phyloP scores from a whole-genome alignment of 2,329 filamentous ascomycete species.

The Cladosporium sp. region DNA sequence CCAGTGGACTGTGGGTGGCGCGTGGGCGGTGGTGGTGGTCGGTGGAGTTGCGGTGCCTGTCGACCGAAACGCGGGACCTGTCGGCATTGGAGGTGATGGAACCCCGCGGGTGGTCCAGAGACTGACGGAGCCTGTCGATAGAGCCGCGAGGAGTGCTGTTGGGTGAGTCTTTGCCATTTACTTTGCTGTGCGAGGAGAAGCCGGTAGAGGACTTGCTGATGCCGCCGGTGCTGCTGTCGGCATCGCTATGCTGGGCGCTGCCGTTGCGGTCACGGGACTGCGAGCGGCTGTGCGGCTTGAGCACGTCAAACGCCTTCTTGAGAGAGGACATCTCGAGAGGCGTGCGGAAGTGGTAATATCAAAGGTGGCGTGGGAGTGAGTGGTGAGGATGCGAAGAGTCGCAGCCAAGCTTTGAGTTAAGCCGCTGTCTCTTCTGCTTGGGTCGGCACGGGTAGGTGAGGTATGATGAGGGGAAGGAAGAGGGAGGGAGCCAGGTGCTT shows the following conservation, averaged over 20 bases:
- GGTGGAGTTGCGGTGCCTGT: conserved; percentile 18
- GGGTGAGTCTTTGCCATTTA: conserved; percentile 19
- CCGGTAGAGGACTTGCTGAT: conserved; percentile 17
- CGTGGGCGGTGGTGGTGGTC: conserved; percentile 24
- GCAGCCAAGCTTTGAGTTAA: conserved; percentile 6
- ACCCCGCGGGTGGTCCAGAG: conserved; percentile 7
- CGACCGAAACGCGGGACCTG: conserved; percentile 2
- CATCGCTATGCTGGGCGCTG: neutral
- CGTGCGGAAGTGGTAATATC: neutral
- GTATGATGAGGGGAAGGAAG: conserved; percentile 4
- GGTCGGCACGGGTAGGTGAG: neutral
- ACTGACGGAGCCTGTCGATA: conserved; percentile 15
- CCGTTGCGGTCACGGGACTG: conserved; percentile 1
- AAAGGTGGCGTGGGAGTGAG: neutral
- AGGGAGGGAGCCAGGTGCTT: no score
- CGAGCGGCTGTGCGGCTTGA: conserved; percentile 32
- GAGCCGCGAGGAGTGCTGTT: conserved; percentile 9
- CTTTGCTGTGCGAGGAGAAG: conserved; percentile 19
- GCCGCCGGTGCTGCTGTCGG: conserved; percentile 11
- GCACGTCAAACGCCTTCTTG: conserved; percentile 43
- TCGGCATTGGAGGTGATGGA: neutral
- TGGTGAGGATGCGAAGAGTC: neutral
- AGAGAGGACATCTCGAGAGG: conserved; percentile 33
- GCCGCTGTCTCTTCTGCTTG: neutral
- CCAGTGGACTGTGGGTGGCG: conserved; percentile 30